These are phyloP conservation scores for Zygotorulaspora sp. DNA, from an alignment of 805 yeast genomes.

Conservation along the genomic window DNA sequence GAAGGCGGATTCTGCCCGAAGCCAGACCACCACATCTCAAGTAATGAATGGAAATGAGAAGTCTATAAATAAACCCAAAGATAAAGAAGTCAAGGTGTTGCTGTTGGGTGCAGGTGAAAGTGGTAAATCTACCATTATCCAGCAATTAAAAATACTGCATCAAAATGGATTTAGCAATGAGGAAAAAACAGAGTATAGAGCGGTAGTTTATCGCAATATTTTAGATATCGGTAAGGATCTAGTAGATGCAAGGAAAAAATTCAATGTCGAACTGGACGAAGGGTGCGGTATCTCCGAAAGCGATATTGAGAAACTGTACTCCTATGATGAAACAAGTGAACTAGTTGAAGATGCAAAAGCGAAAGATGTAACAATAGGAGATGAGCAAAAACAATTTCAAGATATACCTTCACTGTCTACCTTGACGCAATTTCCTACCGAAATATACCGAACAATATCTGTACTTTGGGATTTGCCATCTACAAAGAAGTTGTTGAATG, in stretches of 20 bases:
- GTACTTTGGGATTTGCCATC: constrained; percentile 54
- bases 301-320: constrained; percentile 19
- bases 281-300: constrained; percentile 32
- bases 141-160: constrained; percentile 34
- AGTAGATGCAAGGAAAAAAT: constrained; percentile 58
- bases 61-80: constrained; percentile 4
- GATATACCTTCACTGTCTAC: constrained; percentile 38
- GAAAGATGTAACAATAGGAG: not conserved
- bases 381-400: constrained; percentile 38
- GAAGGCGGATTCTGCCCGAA: not conserved
- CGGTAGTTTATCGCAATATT: constrained; percentile 73
- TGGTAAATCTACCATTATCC: constrained; percentile 40
- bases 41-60: constrained; percentile 1
- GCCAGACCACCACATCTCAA: not conserved
- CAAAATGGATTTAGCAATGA: constrained; percentile 39
- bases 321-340: constrained; percentile 6
- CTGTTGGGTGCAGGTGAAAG: constrained; percentile 75
- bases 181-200: constrained; percentile 69
- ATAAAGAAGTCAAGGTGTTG: constrained; percentile 50
- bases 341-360: not conserved
- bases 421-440: constrained; percentile 41
- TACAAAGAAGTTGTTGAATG: constrained; percentile 51
- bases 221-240: constrained; percentile 71
- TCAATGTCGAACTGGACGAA: constrained; percentile 34
- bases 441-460: constrained; percentile 45